These are phyloP conservation scores for Emergomyces orientalis DNA, from an alignment of 2,329 filamentous ascomycete species.

Conservation along the genomic window DNA sequence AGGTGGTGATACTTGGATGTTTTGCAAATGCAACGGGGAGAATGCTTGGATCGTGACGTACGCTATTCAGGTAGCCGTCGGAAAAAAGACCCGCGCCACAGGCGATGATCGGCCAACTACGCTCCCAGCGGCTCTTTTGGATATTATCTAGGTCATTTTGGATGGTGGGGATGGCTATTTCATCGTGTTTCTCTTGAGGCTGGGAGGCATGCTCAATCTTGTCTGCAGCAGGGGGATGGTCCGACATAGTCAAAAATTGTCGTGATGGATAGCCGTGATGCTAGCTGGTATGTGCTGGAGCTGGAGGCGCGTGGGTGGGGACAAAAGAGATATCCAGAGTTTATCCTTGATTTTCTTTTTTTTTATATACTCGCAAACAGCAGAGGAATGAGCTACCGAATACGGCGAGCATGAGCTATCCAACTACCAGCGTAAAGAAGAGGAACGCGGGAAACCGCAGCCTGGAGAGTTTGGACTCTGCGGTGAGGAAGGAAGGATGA, in stretches of 20 bases:
- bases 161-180: not conserved
- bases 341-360: not conserved
- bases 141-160: conserved; percentile 10
- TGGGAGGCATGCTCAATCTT: not conserved
- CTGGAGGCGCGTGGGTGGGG: not conserved
- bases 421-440: too few species aligned
- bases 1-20: not conserved
- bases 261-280: not conserved
- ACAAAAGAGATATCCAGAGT: not conserved
- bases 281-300: not conserved
- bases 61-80: conserved; percentile 86
- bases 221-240: not conserved
- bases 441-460: too few species aligned
- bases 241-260: not conserved
- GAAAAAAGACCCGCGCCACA: conserved; percentile 86
- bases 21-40: not conserved
- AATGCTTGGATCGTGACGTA: conserved; percentile 33
- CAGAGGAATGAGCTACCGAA: not conserved
- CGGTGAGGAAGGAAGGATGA: too few species aligned
- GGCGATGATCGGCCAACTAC: conserved; percentile 66
- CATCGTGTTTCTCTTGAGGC: conserved; percentile 2
- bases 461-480: too few species aligned
- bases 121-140: conserved; percentile 40
- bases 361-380: not conserved
- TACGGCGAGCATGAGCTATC: not conserved